phyloP scores from a whole-genome alignment of 2,329 filamentous ascomycete genomes.

The Hypocrella siamensis region DNA sequence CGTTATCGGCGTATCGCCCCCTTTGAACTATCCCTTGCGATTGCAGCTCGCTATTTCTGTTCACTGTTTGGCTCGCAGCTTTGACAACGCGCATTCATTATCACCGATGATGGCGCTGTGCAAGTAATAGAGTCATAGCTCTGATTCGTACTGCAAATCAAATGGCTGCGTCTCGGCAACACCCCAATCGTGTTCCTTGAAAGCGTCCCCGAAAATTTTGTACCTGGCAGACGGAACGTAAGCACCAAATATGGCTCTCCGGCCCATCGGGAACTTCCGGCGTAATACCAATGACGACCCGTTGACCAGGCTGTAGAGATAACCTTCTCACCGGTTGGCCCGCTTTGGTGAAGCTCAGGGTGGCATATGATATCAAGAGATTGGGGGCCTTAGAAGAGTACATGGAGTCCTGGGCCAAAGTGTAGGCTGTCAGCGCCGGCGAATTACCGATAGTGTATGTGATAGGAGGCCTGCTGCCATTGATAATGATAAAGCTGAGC shows the following conservation, averaged over 20 bases:
- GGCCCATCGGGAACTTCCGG: constrained; percentile 27
- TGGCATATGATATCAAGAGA: constrained; percentile 22
- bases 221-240: constrained; percentile 32
- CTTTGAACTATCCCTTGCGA: too few relatives aligned
- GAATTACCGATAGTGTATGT: constrained; percentile 35
- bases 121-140: too few relatives aligned
- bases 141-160: too few relatives aligned
- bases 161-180: constrained; percentile 20
- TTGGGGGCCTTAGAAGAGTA: constrained; percentile 28
- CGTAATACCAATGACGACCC: constrained; percentile 28
- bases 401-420: constrained; percentile 18
- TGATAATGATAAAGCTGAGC: constrained; percentile 37
- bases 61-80: too few relatives aligned
- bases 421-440: constrained; percentile 36
- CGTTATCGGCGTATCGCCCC: too few relatives aligned
- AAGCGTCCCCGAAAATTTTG: constrained; percentile 31
- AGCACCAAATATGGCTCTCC: constrained; percentile 22
- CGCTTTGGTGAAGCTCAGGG: constrained; percentile 23
- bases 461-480: constrained; percentile 31
- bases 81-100: too few relatives aligned
- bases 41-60: too few relatives aligned
- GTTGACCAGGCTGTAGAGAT: constrained; percentile 24
- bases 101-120: too few relatives aligned
- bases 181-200: constrained; percentile 28
- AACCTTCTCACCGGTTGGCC: constrained; percentile 14